Conservation (phyloP, 1,284 basidiomycete species). For the Coniferiporia sulphurascens region DNA sequence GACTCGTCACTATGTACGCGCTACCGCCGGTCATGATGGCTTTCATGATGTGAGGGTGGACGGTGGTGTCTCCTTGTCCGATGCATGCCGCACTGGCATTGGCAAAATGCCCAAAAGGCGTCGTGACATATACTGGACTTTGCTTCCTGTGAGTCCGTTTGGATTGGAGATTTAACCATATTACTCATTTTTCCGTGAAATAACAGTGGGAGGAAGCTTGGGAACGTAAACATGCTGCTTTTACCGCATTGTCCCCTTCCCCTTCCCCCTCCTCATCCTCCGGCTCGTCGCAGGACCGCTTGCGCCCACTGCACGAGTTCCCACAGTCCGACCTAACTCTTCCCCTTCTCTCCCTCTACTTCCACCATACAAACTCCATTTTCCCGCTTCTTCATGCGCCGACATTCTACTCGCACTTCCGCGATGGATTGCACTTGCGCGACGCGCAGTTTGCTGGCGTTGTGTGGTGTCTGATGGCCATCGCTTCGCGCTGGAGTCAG, state of each 20-base stretch:
- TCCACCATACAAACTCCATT: slow-evolving; percentile 37
- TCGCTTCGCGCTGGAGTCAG: slow-evolving; percentile 42
- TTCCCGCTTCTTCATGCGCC: slow-evolving; percentile 46
- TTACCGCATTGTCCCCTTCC: not conserved
- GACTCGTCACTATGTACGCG: slow-evolving; percentile 10
- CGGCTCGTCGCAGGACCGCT: slow-evolving; percentile 33
- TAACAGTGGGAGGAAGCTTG: slow-evolving; percentile 52
- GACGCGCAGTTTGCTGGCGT: slow-evolving; percentile 45
- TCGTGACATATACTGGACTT: slow-evolving; percentile 10
- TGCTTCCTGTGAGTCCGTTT: slow-evolving; percentile 8
- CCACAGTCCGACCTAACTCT: slow-evolving; percentile 48
- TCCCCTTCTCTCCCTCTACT: slow-evolving; percentile 45
- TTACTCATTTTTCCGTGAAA: not conserved
- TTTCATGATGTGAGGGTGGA: not conserved
- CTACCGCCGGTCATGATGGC: slow-evolving; percentile 1
- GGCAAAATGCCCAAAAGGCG: slow-evolving; percentile 8
- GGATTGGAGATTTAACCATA: not conserved
- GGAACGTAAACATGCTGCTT: slow-evolving; percentile 33
- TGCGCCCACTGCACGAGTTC: slow-evolving; percentile 40
- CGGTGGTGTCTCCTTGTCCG: not conserved
- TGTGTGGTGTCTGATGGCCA: slow-evolving; percentile 45
- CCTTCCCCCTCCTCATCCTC: slow-evolving; percentile 21
- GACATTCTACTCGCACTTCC: slow-evolving; percentile 43
- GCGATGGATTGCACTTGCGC: slow-evolving; percentile 35
- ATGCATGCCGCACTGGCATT: not conserved